Evolutionary conservation across 345 rosid species (phyloP).

Genomic region (Eucalyptus lansdowneana): DNA sequence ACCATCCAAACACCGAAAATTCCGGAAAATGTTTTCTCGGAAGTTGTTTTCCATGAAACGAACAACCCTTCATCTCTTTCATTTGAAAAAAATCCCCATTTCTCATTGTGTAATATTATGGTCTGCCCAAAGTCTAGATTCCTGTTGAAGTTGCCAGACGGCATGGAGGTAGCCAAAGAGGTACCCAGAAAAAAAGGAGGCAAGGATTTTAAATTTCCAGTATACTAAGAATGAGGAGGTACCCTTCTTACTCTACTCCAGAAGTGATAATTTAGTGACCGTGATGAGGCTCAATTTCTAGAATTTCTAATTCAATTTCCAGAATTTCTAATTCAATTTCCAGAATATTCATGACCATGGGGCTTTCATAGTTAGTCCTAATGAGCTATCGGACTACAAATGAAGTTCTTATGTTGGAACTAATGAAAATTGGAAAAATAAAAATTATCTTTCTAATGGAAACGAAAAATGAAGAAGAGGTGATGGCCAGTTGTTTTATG

Average conservation of each 20-base stretch:
- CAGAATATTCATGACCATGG: neutral
- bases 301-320: neutral
- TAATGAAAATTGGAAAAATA: fast-evolving
- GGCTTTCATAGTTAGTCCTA: neutral
- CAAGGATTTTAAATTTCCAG: neutral
- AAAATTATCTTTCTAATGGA: no score
- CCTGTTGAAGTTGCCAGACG: neutral
- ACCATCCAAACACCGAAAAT: fast-evolving
- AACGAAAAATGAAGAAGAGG: neutral
- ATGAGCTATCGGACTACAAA: neutral
- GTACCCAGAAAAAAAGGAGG: neutral
- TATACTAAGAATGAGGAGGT: neutral
- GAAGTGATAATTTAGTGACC: neutral
- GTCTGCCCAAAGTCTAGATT: no score
- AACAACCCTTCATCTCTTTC: neutral
- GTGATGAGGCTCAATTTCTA: neutral
- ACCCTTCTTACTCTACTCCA: neutral
- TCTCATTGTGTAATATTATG: neutral
- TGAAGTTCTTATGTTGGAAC: neutral
- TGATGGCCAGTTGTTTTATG: neutral
- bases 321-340: neutral
- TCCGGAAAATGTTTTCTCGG: no score
- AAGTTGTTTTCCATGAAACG: no score
- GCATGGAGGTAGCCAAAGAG: neutral
- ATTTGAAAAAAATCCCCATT: no score